Base-by-base conservation (phyloP, 352 stramenopile genomes). In the Globisporangium viniferum region DNA sequence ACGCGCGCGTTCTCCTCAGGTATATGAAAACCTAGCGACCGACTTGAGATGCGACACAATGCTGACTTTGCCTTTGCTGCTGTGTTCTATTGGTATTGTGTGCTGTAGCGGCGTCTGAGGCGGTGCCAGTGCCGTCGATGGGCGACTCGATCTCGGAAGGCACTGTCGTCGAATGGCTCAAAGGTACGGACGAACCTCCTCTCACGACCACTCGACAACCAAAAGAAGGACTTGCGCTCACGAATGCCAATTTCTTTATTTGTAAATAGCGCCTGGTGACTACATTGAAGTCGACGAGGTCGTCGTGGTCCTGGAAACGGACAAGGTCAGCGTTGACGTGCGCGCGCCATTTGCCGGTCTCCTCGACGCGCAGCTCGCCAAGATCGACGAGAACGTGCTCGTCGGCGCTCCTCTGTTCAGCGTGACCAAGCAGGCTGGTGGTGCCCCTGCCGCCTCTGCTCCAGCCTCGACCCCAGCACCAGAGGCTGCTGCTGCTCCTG, bases 121-220 rank as follows among this genome's bases (percentile, higher is more conserved):
- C 75, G 10, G 86, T 97, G 24, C 80, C 88, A 8, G 90, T 97
- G 56, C 90, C 90, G 2, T 94, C 90, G 1, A 95, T 97, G 84
- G 90, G 90, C 22, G 95, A 99, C 77, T 99, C 95, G 64, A 99
- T 99, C 78, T 99, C 94, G 7, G 96, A 99, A 78, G 98, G 97
- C 48, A 99, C 97, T 0, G 93, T 99, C 53, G 96, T 99, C 10
- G 91, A 99, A 72, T 98, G 98, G 85, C 81, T 96, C 56, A 98
- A 99, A 74, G 76, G 83, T 92, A 59, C 31, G 63, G 22, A 20
- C 31, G 63, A 15, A 20, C 24, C 27, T 46, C n/a, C 14, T 35
- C 2, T 27, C 5, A 1, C 24, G 44, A 39, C n/a, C 31, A 46
- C 33, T 59, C 4, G 7, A 5, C 44, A 51, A 8, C 10, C 44